Percentiles rank a stretch among this genome's conserved stretches.
Evolutionary conservation across 164 flowering plant genomes (phyloP).

Genomic region (Magnolia changhungtana): DNA sequence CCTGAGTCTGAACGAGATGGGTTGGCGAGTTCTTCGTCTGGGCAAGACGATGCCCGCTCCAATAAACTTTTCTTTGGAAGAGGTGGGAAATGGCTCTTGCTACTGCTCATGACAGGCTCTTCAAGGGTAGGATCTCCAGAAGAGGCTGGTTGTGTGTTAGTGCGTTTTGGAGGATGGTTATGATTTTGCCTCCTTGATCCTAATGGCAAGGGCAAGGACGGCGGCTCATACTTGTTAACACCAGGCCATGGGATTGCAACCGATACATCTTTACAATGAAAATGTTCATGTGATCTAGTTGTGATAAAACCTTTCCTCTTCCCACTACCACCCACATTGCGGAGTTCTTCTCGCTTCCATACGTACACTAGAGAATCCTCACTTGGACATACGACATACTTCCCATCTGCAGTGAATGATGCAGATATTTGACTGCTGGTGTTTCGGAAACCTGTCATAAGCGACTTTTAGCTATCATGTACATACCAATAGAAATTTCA

Average conservation of each 20-base stretch:
- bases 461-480: neutral
- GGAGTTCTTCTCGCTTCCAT: slow-evolving; percentile 66
- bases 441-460: slow-evolving; percentile 66
- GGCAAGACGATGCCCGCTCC: slow-evolving; percentile 21
- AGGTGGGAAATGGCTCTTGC: slow-evolving; percentile 44
- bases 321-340: slow-evolving; percentile 23
- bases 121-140: slow-evolving; percentile 28
- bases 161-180: slow-evolving; percentile 33
- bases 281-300: slow-evolving; percentile 55
- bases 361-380: slow-evolving; percentile 80
- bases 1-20: slow-evolving; percentile 37
- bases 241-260: slow-evolving; percentile 91
- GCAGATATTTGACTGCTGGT: slow-evolving; percentile 81
- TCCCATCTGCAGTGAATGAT: slow-evolving; percentile 43
- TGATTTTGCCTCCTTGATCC: slow-evolving; percentile 29
- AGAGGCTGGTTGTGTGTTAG: slow-evolving; percentile 13
- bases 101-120: slow-evolving; percentile 20
- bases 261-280: slow-evolving; percentile 76
- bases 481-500: neutral
- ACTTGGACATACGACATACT: slow-evolving; percentile 65
- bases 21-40: slow-evolving; percentile 42
- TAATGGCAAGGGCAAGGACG: slow-evolving; percentile 26
- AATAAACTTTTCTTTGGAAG: slow-evolving; percentile 48
- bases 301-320: slow-evolving; percentile 34
- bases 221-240: slow-evolving; percentile 45